phyloP scores from a whole-genome alignment of 2,329 filamentous ascomycete species.

The Rachicladosporium sp. region DNA sequence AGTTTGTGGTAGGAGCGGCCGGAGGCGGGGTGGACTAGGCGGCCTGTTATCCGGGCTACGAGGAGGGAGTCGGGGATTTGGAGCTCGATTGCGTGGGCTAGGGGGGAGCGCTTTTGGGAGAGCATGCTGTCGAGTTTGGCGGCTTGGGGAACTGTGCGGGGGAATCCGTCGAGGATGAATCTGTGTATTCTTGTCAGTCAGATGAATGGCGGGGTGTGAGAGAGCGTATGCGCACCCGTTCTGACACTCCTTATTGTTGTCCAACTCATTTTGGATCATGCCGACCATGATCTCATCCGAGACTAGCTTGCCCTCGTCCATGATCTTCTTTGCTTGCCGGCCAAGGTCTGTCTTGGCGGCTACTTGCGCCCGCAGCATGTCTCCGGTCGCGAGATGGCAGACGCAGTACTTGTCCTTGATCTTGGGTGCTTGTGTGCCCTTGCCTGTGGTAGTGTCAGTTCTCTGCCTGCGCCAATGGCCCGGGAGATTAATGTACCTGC shows the following conservation, averaged over 20 bases:
- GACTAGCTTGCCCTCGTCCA: constrained; percentile 95
- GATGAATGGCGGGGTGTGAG: not conserved
- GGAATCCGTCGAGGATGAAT: constrained; percentile 98
- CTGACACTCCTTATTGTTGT: constrained; percentile 88
- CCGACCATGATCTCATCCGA: constrained; percentile 98
- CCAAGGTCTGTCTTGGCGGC: constrained; percentile 93
- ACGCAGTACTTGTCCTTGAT: constrained; percentile 97
- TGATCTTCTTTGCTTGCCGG: constrained; percentile 98
- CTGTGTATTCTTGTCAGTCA: constrained; percentile 33
- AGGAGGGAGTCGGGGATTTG: constrained; percentile 92
- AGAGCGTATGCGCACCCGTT: constrained; percentile 57
- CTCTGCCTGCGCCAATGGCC: not conserved
- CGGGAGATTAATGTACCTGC: constrained; percentile 73
- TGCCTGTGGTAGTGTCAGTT: constrained; percentile 50
- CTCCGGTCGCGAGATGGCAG: constrained; percentile 94
- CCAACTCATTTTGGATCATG: constrained; percentile 97
- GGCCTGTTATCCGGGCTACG: constrained; percentile 91
- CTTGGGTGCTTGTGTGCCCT: constrained; percentile 94
- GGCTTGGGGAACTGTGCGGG: constrained; percentile 88
- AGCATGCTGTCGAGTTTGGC: constrained; percentile 94
- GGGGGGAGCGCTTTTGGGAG: constrained; percentile 58
- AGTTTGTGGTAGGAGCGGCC: constrained; percentile 96
- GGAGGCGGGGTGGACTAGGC: constrained; percentile 87
- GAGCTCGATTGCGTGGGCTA: constrained; percentile 92
- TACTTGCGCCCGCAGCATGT: constrained; percentile 98